These are phyloP conservation scores for Alternaria conjuncta DNA, from an alignment of 2,329 filamentous ascomycete species.

Conservation along the genomic window DNA sequence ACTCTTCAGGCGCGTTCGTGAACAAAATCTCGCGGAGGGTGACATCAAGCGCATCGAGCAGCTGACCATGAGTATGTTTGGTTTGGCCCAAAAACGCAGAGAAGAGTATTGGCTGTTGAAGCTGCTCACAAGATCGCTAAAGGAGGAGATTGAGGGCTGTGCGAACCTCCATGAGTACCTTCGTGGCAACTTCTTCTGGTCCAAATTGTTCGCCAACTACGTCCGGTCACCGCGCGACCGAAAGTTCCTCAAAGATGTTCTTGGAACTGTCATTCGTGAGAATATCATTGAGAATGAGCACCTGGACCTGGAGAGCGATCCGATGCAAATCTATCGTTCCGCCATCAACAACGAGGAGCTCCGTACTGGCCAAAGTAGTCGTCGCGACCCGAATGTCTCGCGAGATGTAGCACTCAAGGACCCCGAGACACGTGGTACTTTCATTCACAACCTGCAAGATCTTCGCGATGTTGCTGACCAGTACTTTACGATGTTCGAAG, in stretches of 20 bases:
- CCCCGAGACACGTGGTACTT: constrained; percentile 86
- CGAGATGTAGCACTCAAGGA: constrained; percentile 96
- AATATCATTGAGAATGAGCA: constrained; percentile 92
- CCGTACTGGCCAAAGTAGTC: constrained; percentile 83
- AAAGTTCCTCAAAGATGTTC: constrained; percentile 86
- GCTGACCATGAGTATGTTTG: constrained; percentile 94
- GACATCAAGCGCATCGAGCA: constrained; percentile 92
- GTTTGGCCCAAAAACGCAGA: constrained; percentile 93
- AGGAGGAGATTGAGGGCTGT: constrained; percentile 82
- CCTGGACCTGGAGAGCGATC: constrained; percentile 93
- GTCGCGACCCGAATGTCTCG: constrained; percentile 81
- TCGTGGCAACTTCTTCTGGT: constrained; percentile 92
- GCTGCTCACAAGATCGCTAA: constrained; percentile 79
- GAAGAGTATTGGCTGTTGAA: constrained; percentile 98
- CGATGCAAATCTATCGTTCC: constrained; percentile 94
- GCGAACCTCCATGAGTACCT: constrained; percentile 80
- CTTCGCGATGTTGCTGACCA: constrained; percentile 94
- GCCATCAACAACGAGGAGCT: constrained; percentile 98
- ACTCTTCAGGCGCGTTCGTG: constrained; percentile 82
- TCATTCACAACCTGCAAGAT: constrained; percentile 93
- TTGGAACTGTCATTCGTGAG: constrained; percentile 85
- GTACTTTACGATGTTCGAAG: constrained; percentile 81
- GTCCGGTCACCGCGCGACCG: constrained; percentile 89
- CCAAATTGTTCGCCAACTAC: constrained; percentile 84
- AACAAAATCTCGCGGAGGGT: constrained; percentile 85